Evolutionary conservation across 345 rosid species (phyloP), one percentile per base, ranked within the genome.

Genomic region (Dipteronia sinensis): DNA sequence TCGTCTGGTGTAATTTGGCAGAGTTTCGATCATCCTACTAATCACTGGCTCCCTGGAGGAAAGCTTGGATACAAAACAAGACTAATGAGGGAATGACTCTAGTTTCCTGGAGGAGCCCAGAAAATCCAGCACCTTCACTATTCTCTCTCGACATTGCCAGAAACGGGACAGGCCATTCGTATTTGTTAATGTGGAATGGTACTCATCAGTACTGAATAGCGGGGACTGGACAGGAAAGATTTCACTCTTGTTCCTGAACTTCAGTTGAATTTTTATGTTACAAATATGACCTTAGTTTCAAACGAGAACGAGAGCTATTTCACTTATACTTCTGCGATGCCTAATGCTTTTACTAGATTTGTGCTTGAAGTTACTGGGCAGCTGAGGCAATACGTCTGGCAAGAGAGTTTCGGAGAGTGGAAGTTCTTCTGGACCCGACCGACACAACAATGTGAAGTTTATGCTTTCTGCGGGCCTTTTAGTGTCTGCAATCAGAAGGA

Each of bases 1-100:
- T 73, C 77, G 16, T 55, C 65, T 6, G 17, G 64, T 3, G 34
- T 69, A 47, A 6, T 69, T 0, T 79, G 82, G 83, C 83, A 82
- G 78, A 84, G 83, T 76, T 81, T 76, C 61, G 87, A 78, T 55
- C 29, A 75, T 66, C 82, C 87, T 67, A 56, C 76, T n/a, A 23
- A 84, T 64, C 62, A 70, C 2, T 81, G 72, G 68, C 76, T 84
- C 2, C 82, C 86, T 13, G 82, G 80, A 61, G 38, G 22, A 1
- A 81, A 27, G 53, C 10, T 84, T 51, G 84, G 82, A 17, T 51
- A 61, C 63, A 76, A 73, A 84, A 73, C 20, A 62, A 11, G 17
- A 81, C 66, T 19, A 15, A 44, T 7, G 9, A 4, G 67, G 38
- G 4, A 6, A 31, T 16, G 20, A 10, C 16, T 22, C 77, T 81